Evolutionary conservation across 352 stramenopile genomes (phyloP).

Genomic region (Phytophthora pluvialis): DNA sequence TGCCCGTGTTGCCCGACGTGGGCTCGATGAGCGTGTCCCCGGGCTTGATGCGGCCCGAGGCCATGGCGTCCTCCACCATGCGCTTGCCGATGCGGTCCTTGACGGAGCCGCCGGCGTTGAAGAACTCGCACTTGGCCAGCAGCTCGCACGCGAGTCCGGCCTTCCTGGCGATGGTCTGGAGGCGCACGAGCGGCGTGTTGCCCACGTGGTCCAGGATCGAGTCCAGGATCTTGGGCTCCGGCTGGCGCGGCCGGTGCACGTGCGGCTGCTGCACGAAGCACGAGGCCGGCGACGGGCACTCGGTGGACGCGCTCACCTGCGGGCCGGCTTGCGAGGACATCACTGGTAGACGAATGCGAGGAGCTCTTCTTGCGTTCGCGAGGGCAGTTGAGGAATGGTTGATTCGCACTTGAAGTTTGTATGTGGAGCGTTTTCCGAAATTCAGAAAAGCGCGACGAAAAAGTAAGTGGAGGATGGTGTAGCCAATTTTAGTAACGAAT

Average conservation of each 20-base stretch:
- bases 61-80: conserved; percentile 95
- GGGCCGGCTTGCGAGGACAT: conserved; percentile 21
- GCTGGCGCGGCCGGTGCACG: conserved; percentile 63
- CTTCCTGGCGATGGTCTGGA: conserved; percentile 94
- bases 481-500: neutral
- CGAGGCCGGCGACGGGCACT: conserved; percentile 55
- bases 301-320: conserved; percentile 37
- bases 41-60: conserved; percentile 89
- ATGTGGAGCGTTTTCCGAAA: neutral
- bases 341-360: neutral
- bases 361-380: conserved; percentile 17
- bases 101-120: conserved; percentile 94
- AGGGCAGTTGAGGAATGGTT: conserved; percentile 23
- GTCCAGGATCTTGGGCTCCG: conserved; percentile 90
- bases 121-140: conserved; percentile 97
- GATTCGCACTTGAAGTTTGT: conserved; percentile 4
- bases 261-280: conserved; percentile 77
- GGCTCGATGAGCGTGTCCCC: conserved; percentile 97
- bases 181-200: conserved; percentile 94
- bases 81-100: conserved; percentile 93
- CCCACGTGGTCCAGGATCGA: conserved; percentile 94
- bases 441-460: neutral
- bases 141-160: conserved; percentile 94
- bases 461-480: neutral
- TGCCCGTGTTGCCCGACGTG: conserved; percentile 98